A percentile compares a stretch with the other conserved stretches of the same genome.
phyloP scores from a whole-genome alignment of 441 rosid species.

The Corymbia calophylla region DNA sequence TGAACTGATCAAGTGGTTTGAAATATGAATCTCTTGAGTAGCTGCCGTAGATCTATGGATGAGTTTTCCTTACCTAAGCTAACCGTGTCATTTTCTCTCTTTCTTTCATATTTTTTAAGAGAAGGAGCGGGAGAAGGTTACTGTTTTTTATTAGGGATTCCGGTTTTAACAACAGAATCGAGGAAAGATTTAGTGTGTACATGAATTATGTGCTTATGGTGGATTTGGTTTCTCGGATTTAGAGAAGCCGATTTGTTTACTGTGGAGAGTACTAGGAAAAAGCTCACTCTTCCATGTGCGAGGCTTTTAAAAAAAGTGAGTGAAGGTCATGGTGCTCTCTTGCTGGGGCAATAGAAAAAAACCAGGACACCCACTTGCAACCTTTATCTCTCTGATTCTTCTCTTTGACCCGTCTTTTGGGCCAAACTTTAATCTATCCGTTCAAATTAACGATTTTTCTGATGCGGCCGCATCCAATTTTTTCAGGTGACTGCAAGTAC shows the following conservation, averaged over 20 bases:
- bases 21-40: background rate
- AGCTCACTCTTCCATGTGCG: background rate
- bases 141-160: background rate
- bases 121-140: background rate
- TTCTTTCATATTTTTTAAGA: background rate
- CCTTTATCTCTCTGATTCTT: background rate
- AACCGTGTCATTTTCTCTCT: background rate
- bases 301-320: background rate
- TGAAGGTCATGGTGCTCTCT: background rate
- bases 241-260: background rate
- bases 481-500: constrained; percentile 33
- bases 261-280: background rate
- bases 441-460: background rate
- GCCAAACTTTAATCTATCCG: background rate
- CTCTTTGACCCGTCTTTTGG: background rate
- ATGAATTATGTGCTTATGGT: background rate
- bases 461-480: background rate
- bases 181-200: background rate
- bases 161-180: background rate
- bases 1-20: background rate
- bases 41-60: background rate
- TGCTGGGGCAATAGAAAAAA: background rate
- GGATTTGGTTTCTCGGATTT: background rate
- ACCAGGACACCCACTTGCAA: background rate
- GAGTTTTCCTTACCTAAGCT: background rate